Evolutionary conservation across 306 rosid genomes (phyloP).

Genomic region (Vigna nakashimae): DNA sequence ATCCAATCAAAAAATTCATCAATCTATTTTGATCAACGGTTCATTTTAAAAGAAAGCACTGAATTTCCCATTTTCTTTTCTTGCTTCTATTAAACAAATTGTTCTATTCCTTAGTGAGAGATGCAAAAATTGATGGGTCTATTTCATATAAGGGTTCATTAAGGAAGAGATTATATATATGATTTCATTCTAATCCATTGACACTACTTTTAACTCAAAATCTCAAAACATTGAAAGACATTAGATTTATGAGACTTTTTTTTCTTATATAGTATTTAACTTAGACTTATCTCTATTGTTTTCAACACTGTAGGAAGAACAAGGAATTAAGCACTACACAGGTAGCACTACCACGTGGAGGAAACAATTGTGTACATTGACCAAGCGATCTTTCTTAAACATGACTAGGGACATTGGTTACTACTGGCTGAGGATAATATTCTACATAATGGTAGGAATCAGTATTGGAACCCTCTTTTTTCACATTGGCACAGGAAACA

Average conservation of each 20-base stretch:
- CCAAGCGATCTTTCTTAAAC: constrained; percentile 67
- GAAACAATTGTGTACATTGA: constrained; percentile 71
- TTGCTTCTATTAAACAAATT: neutral
- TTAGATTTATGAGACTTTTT: too few relatives aligned
- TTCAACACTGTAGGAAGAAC: constrained; percentile 54
- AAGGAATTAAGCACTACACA: constrained; percentile 44
- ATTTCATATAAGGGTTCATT: too few relatives aligned
- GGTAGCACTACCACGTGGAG: constrained; percentile 55
- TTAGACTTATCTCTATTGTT: too few relatives aligned
- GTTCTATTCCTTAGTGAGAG: neutral
- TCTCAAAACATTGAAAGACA: too few relatives aligned
- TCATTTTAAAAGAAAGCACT: neutral
- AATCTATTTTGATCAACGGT: neutral
- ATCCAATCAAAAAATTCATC: too few relatives aligned
- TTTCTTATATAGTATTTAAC: too few relatives aligned
- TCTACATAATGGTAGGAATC: constrained; percentile 51
- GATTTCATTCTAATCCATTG: too few relatives aligned
- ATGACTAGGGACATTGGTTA: constrained; percentile 83
- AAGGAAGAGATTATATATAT: too few relatives aligned
- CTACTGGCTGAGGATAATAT: constrained; percentile 70
- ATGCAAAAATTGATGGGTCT: neutral
- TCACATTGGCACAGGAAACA: constrained; percentile 55
- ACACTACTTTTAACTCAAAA: too few relatives aligned
- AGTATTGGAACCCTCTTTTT: constrained; percentile 64
- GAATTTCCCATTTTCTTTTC: neutral